These are phyloP conservation scores for Mortierella sp. DNA, from an alignment of 371 early-diverging fungal genomes.

Conservation along the genomic window DNA sequence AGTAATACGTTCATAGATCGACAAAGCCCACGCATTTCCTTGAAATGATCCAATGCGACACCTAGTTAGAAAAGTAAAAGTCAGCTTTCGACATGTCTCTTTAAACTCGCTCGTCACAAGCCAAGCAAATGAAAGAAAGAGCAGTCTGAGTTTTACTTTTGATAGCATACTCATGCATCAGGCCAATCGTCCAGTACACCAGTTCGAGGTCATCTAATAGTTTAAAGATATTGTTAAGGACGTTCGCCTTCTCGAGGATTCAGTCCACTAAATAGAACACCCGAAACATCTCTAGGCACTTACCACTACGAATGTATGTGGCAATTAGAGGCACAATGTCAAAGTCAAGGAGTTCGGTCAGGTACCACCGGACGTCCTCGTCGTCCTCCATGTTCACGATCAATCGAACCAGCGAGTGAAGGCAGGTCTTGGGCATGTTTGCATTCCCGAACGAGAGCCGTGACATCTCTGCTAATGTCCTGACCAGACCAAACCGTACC, in stretches of 20 bases:
- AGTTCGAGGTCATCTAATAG: constrained; percentile 80
- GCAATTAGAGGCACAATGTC: constrained; percentile 78
- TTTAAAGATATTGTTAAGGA: neutral
- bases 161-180: constrained; percentile 86
- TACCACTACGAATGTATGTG: constrained; percentile 79
- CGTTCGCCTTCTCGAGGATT: too few species aligned
- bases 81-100: neutral
- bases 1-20: constrained; percentile 70
- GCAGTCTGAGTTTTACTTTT: constrained; percentile 60
- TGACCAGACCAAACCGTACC: constrained; percentile 70
- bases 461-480: constrained; percentile 77
- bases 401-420: constrained; percentile 86
- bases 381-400: constrained; percentile 70
- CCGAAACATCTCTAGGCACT: neutral
- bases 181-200: constrained; percentile 86
- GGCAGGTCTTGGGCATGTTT: constrained; percentile 87
- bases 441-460: constrained; percentile 85
- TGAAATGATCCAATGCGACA: constrained; percentile 71
- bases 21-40: constrained; percentile 73
- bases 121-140: neutral
- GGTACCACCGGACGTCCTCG: constrained; percentile 38
- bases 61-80: constrained; percentile 35
- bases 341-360: constrained; percentile 73
- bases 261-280: neutral
- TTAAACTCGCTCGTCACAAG: neutral